These are phyloP conservation scores for Scenedesmus sp. DNA, from an alignment of 163 green algal genomes.

Conservation along the genomic window DNA sequence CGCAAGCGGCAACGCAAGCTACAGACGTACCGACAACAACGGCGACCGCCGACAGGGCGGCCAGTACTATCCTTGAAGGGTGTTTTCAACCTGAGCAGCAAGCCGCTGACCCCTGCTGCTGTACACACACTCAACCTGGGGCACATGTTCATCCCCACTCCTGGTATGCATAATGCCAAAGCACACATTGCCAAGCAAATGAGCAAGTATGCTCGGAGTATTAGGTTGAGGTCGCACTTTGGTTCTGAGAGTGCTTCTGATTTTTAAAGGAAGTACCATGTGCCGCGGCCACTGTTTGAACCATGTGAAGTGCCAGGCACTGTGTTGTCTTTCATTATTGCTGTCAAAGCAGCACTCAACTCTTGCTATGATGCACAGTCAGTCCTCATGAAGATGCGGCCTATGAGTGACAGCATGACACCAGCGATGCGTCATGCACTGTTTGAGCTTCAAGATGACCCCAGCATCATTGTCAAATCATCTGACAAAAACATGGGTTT, in stretches of 20 bases:
- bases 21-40: constrained; percentile 9
- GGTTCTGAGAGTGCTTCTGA: background rate
- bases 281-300: background rate
- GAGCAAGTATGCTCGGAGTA: background rate
- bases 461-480: constrained; percentile 12
- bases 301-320: background rate
- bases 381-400: background rate
- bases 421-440: constrained; percentile 12
- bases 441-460: constrained; percentile 1
- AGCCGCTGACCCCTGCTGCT: constrained; percentile 3
- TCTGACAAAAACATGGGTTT: constrained; percentile 41
- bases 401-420: constrained; percentile 19
- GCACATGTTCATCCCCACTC: constrained; percentile 22
- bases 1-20: background rate
- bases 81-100: constrained; percentile 37
- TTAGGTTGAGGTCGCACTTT: constrained; percentile 10
- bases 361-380: constrained; percentile 6
- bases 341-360: constrained; percentile 21
- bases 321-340: background rate
- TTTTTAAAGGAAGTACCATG: constrained; percentile 30
- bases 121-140: constrained; percentile 10
- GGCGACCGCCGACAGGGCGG: background rate
- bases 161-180: constrained; percentile 8
- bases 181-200: background rate
- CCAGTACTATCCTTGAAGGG: constrained; percentile 3